Evolutionary conservation across 1,284 basidiomycete species (phyloP), one percentile per base, ranked within the genome.

Genomic region (Sanghuangporus weigelae): DNA sequence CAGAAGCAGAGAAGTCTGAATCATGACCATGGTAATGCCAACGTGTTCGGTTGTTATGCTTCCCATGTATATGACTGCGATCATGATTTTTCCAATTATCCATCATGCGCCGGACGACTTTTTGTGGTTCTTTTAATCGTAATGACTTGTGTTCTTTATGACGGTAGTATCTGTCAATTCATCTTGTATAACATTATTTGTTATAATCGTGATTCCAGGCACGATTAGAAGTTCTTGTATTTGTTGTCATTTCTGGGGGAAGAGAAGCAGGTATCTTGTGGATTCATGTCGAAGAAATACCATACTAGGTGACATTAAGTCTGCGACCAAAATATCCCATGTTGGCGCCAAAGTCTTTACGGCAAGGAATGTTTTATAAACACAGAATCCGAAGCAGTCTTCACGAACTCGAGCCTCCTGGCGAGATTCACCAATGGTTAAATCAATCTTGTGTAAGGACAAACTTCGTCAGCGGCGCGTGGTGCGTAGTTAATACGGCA

Each of bases 1-100:
- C 44, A 38, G 60, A 62, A 59, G 56, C 48, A 21, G 40, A 23
- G 35, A 62, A 65, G 60, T 14, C 44, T 21, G 60, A 55, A 35
- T 58, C 60, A 7, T 62, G 57, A 62, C 10, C 19, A 49, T n/a
- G 35, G 0, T 39, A 19, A 21, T 63, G 26, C 23, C 50, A 19
- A 21, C n/a, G n/a, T 16, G n/a, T 26, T 26, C 31, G 26, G 6
- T 14, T 46, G 16, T 36, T 57, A 31, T 31, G 26, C 26, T 38
- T 14, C 54, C 48, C 26, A 60, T 51, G 26, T 54, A 23, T 23
- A 51, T 60, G 16, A 19, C 12, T 60, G 39, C 39, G 40, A 16
- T 40, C 12, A 51, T 11, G 26, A 46, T 59, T 35, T 59, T 49
- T 48, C 44, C 57, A 35, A 46, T 59, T 16, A 31, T 31, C 26